Percentiles rank a stretch among this genome's conserved stretches.
phyloP scores from a whole-genome alignment of 805 yeast genomes.

The Saturnispora silvae region DNA sequence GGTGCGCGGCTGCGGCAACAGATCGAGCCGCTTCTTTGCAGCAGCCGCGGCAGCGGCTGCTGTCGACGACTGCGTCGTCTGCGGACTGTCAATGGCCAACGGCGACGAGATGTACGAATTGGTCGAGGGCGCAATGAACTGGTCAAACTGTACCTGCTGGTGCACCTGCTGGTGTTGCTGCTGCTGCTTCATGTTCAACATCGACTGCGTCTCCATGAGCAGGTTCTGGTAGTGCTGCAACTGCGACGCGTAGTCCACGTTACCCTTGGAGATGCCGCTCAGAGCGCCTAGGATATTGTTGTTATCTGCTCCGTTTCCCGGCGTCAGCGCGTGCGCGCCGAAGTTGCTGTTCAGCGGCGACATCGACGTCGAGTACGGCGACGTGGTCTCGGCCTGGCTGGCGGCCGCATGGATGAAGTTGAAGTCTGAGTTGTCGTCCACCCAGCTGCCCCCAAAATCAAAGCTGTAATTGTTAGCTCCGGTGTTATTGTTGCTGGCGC shows the following conservation, averaged over 20 bases:
- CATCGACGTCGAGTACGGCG: slow-evolving; percentile 14
- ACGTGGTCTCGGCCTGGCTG: slow-evolving; percentile 5
- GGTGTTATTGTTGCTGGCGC: no score
- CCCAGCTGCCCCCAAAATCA: slow-evolving; percentile 13
- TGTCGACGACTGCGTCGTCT: no score
- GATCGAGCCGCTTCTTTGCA: slow-evolving; percentile 13
- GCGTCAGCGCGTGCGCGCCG: not conserved
- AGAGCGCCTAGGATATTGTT: no score
- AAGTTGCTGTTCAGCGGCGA: slow-evolving; percentile 17
- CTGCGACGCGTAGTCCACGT: slow-evolving; percentile 23
- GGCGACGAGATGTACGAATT: slow-evolving; percentile 1
- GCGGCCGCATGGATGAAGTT: slow-evolving; percentile 13
- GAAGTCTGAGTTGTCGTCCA: slow-evolving; percentile 21
- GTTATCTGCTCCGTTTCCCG: no score
- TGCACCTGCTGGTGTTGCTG: not conserved
- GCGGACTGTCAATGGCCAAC: not conserved
- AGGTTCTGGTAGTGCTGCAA: slow-evolving; percentile 26
- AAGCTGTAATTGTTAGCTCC: slow-evolving; percentile 7
- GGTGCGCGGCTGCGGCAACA: slow-evolving; percentile 30
- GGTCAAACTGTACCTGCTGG: not conserved
- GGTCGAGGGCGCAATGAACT: slow-evolving; percentile 1
- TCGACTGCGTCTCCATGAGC: slow-evolving; percentile 22
- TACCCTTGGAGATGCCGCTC: not conserved
- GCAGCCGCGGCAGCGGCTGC: not conserved
- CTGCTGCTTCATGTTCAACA: slow-evolving; percentile 14